These are phyloP conservation scores for Trametes sanguinea DNA, from an alignment of 768 basidiomycete species.

Conservation along the genomic window DNA sequence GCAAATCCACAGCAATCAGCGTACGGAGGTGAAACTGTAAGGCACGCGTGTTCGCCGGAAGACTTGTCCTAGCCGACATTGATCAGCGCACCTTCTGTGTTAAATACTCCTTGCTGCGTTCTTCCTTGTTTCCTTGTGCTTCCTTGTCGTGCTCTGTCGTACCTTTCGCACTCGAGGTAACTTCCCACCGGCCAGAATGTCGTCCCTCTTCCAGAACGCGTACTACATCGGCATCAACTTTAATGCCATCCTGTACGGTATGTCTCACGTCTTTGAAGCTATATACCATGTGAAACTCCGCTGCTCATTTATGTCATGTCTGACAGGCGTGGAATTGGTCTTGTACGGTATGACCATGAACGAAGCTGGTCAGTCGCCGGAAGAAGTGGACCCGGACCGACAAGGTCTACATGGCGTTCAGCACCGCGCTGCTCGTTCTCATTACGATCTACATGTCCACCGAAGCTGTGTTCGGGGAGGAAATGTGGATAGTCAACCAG, in stretches of 20 bases:
- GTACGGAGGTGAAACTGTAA: no score
- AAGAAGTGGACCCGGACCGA: conserved; percentile 13
- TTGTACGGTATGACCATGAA: conserved; percentile 30
- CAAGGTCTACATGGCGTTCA: conserved; percentile 28
- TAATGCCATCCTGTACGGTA: conserved; percentile 23
- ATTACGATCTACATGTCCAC: conserved; percentile 36
- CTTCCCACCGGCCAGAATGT: neutral
- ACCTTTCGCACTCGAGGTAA: neutral
- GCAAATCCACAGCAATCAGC: no score
- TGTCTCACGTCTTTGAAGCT: neutral
- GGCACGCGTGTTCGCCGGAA: no score
- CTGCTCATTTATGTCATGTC: neutral
- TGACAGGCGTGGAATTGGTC: conserved; percentile 31
- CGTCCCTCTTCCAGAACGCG: conserved; percentile 23
- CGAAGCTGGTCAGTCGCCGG: conserved; percentile 13
- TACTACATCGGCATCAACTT: conserved; percentile 26
- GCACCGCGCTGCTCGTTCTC: conserved; percentile 33
- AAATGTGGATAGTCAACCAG: conserved; percentile 39
- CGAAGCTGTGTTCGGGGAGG: conserved; percentile 35
- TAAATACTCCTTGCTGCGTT: neutral
- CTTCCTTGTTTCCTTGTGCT: neutral
- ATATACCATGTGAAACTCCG: neutral
- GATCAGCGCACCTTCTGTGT: neutral
- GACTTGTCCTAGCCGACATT: neutral
- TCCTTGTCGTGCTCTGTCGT: neutral